phyloP scores from a whole-genome alignment of 2,329 filamentous ascomycete species.

The Hypocreales sp. region DNA sequence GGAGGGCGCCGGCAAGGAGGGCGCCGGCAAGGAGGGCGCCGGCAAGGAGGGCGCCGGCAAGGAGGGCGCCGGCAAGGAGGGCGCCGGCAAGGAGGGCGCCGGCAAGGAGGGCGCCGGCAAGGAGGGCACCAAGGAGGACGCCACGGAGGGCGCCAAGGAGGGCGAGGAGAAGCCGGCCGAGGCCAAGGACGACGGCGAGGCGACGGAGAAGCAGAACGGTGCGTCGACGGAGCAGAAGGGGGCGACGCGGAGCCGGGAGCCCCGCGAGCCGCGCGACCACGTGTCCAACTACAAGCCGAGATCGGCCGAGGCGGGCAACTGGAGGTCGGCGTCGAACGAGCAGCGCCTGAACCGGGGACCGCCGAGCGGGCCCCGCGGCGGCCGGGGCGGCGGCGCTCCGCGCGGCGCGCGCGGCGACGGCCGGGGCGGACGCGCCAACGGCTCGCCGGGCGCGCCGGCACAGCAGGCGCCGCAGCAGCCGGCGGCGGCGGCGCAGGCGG shows the following conservation, averaged over 20 bases:
- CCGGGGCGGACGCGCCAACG: slow-evolving; percentile 33
- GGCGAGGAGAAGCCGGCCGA: slow-evolving; percentile 13
- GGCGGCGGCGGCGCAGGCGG: slow-evolving; percentile 11
- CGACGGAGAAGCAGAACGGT: slow-evolving; percentile 11
- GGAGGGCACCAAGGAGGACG: background rate
- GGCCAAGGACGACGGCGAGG: slow-evolving; percentile 13
- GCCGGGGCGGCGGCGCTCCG: slow-evolving; percentile 19
- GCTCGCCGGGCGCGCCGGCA: slow-evolving; percentile 15
- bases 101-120: background rate
- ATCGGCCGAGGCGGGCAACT: slow-evolving; percentile 42
- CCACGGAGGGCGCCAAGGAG: slow-evolving; percentile 7
- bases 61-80: background rate
- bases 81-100: background rate
- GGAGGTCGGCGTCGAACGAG: slow-evolving; percentile 37
- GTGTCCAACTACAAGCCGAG: slow-evolving; percentile 35
- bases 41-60: slow-evolving; percentile 13
- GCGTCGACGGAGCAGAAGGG: slow-evolving; percentile 32
- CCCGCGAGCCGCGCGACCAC: slow-evolving; percentile 27
- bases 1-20: slow-evolving; percentile 9
- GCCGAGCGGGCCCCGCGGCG: slow-evolving; percentile 26
- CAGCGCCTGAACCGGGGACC: slow-evolving; percentile 28
- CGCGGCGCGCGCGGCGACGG: slow-evolving; percentile 27
- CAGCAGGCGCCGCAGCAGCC: slow-evolving; percentile 12
- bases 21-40: slow-evolving; percentile 13
- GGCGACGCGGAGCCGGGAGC: slow-evolving; percentile 19